A percentile compares a stretch with the other conserved stretches of the same genome.
phyloP scores from a whole-genome alignment of 139 green algal species.

The Chlorella sp. region DNA sequence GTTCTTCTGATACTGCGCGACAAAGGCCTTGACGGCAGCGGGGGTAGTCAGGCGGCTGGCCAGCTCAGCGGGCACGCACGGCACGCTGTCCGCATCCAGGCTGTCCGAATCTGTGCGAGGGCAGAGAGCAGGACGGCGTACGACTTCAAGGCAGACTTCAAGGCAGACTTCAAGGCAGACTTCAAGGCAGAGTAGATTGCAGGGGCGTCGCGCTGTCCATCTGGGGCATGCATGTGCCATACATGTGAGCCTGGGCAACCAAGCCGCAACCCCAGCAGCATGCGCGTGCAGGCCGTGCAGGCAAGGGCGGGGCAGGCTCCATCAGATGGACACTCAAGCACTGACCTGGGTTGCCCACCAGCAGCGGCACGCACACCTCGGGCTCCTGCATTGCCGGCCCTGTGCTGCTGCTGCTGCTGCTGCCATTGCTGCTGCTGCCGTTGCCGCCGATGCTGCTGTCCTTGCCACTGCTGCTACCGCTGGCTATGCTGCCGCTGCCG shows the following conservation, averaged over 20 bases:
- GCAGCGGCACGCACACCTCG: conserved; percentile 28
- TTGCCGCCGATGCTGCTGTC: background rate
- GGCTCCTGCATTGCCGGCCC: background rate
- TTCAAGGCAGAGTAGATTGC: too few relatives aligned
- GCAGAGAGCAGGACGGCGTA: too few relatives aligned
- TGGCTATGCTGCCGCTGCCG: background rate
- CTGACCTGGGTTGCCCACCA: conserved; percentile 24
- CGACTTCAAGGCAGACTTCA: too few relatives aligned
- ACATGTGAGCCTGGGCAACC: too few relatives aligned
- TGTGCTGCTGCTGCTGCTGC: background rate
- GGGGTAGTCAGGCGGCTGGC: conserved; percentile 19
- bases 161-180: too few relatives aligned
- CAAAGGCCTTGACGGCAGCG: conserved; percentile 35
- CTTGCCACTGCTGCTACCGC: background rate
- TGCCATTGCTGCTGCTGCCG: background rate
- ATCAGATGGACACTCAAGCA: too few relatives aligned
- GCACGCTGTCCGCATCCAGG: conserved; percentile 54
- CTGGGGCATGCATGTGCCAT: too few relatives aligned
- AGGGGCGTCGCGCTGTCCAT: too few relatives aligned
- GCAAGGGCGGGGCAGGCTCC: too few relatives aligned
- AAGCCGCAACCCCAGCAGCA: too few relatives aligned
- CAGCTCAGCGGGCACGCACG: conserved; percentile 43
- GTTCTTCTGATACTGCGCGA: conserved; percentile 12
- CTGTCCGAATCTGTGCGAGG: conserved; percentile 40
- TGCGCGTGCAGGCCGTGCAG: too few relatives aligned